Evolutionary conservation across 805 yeast species (phyloP).

Genomic region (Hanseniaspora lindneri): DNA sequence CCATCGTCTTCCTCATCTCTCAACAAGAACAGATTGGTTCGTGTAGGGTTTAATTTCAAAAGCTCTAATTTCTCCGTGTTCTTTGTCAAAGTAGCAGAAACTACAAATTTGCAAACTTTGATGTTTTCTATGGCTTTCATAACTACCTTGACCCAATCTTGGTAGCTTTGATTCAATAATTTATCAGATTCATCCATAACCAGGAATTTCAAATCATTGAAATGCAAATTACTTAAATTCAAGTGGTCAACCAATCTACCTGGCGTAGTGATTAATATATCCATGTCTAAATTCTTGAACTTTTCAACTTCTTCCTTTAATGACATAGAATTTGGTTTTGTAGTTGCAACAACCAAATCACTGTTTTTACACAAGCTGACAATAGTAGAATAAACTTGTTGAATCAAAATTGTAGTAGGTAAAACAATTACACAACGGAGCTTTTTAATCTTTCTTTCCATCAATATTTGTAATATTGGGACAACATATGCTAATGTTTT

Average conservation of each 20-base stretch:
- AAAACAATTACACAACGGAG: constrained; percentile 67
- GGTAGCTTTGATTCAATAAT: constrained; percentile 75
- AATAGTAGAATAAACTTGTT: constrained; percentile 65
- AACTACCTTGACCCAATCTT: constrained; percentile 69
- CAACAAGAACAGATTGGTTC: constrained; percentile 58
- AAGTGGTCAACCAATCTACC: constrained; percentile 77
- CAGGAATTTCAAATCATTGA: constrained; percentile 47
- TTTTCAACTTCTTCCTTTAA: constrained; percentile 50
- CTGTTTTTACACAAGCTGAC: constrained; percentile 53
- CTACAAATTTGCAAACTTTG: constrained; percentile 53
- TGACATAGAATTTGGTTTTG: constrained; percentile 44
- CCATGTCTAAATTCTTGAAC: constrained; percentile 42
- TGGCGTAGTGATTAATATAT: constrained; percentile 60
- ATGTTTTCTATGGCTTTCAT: constrained; percentile 31
- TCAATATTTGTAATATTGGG: constrained; percentile 65
- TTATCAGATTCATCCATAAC: constrained; percentile 77
- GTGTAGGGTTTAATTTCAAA: constrained; percentile 41
- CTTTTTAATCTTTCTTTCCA: constrained; percentile 53
- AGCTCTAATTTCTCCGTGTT: constrained; percentile 77
- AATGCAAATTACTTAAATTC: constrained; percentile 31
- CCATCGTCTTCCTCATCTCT: constrained; percentile 41
- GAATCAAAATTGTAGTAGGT: constrained; percentile 80
- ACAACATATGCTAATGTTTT: constrained; percentile 81
- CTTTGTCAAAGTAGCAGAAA: constrained; percentile 88
- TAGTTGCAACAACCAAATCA: constrained; percentile 39